phyloP scores from a whole-genome alignment of 1,284 basidiomycete genomes.

The Ganoderma lingzhi region DNA sequence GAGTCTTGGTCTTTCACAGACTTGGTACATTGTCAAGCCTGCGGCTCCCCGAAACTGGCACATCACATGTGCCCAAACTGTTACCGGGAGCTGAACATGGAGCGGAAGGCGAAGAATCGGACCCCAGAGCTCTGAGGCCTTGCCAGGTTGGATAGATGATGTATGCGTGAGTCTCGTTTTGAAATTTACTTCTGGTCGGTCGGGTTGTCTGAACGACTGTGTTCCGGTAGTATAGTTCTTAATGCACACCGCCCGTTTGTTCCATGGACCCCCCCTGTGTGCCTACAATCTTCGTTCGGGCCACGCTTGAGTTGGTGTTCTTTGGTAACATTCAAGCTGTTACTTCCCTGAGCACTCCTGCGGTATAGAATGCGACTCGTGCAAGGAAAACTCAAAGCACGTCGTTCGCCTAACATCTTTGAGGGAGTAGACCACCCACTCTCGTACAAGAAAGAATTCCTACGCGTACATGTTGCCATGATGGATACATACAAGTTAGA shows the following conservation, averaged over 20 bases:
- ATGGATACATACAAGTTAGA: not conserved
- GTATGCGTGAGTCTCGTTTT: conserved; percentile 16
- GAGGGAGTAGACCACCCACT: not conserved
- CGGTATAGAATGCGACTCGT: not conserved
- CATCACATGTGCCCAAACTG: conserved; percentile 91
- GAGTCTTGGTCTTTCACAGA: conserved; percentile 55
- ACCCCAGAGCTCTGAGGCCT: conserved; percentile 12
- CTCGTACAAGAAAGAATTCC: not conserved
- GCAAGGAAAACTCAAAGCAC: too few relatives aligned
- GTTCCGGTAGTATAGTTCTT: conserved; percentile 9
- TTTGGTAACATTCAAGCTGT: not conserved
- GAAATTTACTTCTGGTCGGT: not conserved
- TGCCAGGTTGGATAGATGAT: conserved; percentile 13
- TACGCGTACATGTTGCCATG: not conserved
- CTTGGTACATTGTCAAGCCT: conserved; percentile 92
- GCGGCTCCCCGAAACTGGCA: conserved; percentile 87
- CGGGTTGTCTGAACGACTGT: not conserved
- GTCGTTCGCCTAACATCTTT: not conserved
- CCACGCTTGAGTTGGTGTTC: not conserved
- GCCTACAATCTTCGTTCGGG: not conserved
- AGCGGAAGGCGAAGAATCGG: conserved; percentile 57
- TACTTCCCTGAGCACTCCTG: not conserved
- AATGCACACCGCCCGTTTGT: conserved; percentile 2
- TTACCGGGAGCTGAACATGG: conserved; percentile 80
- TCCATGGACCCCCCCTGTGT: not conserved